Conservation (phyloP, 1,139 yeast species). For the Pichia terricola region DNA sequence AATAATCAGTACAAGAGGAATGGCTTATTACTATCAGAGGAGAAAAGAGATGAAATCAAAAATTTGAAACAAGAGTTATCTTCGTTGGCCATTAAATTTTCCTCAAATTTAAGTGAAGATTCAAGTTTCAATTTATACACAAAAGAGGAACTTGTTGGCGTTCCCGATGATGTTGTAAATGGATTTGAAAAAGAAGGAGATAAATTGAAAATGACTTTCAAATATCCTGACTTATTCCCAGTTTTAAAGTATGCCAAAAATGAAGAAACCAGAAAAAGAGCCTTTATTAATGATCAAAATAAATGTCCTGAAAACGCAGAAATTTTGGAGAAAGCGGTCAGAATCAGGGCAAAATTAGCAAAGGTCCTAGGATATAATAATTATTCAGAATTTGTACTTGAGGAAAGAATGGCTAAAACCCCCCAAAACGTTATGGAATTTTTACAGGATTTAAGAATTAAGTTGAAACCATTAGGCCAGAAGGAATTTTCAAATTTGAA, state of each 20-base stretch:
- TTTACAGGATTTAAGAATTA: conserved; percentile 48
- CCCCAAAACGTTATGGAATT: conserved; percentile 51
- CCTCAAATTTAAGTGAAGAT: conserved; percentile 65
- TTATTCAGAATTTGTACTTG: conserved; percentile 61
- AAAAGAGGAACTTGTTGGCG: conserved; percentile 59
- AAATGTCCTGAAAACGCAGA: conserved; percentile 55
- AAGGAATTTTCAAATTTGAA: conserved; percentile 43
- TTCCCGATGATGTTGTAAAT: conserved; percentile 52
- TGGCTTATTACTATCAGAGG: conserved; percentile 55
- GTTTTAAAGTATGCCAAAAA: conserved; percentile 60
- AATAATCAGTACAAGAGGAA: conserved; percentile 50
- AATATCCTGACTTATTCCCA: conserved; percentile 73
- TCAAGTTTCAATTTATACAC: conserved; percentile 51
- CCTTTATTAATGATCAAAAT: conserved; percentile 57
- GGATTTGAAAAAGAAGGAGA: conserved; percentile 42
- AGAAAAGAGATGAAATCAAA: conserved; percentile 45
- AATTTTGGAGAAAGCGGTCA: conserved; percentile 49
- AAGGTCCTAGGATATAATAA: conserved; percentile 53
- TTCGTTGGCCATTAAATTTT: conserved; percentile 45
- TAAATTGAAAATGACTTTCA: conserved; percentile 61
- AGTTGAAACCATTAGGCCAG: conserved; percentile 49
- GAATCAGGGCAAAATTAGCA: conserved; percentile 54
- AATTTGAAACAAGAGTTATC: conserved; percentile 51
- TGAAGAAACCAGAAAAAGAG: conserved; percentile 55
- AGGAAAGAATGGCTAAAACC: conserved; percentile 71